Evolutionary conservation across 1,139 yeast genomes (phyloP).

Genomic region (Lodderomyces pseudojiufengensis): DNA sequence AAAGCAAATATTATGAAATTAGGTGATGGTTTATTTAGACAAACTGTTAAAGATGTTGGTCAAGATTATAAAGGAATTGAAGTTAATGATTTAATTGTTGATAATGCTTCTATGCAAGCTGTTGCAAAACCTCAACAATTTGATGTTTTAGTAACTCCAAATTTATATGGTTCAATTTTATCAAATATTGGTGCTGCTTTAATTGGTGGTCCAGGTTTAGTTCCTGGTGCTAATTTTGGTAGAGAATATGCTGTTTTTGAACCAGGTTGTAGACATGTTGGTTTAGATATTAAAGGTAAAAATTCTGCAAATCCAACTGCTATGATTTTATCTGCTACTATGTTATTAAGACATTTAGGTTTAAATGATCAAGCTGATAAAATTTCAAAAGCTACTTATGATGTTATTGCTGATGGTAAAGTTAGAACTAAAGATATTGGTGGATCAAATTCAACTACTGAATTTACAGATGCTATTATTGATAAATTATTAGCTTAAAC

Average conservation of each 20-base stretch:
- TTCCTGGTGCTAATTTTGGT: slow-evolving; percentile 98
- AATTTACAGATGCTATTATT: slow-evolving; percentile 85
- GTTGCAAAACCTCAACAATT: slow-evolving; percentile 97
- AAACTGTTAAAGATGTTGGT: slow-evolving; percentile 88
- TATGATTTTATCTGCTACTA: slow-evolving; percentile 84
- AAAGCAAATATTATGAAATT: slow-evolving; percentile 99
- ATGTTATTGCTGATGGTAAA: slow-evolving; percentile 84
- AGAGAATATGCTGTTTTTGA: slow-evolving; percentile 97
- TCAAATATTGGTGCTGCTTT: slow-evolving; percentile 98
- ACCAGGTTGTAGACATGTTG: slow-evolving; percentile 99
- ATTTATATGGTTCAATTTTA: slow-evolving; percentile 94
- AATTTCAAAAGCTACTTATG: slow-evolving; percentile 84
- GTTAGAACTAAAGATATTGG: slow-evolving; percentile 82
- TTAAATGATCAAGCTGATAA: slow-evolving; percentile 79
- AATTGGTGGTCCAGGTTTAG: slow-evolving; percentile 98
- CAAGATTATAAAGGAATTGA: slow-evolving; percentile 82
- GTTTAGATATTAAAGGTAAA: slow-evolving; percentile 91
- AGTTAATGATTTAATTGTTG: slow-evolving; percentile 92
- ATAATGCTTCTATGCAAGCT: slow-evolving; percentile 99
- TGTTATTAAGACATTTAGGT: slow-evolving; percentile 94
- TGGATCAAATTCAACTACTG: slow-evolving; percentile 84
- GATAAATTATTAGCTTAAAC: slow-evolving; percentile 50
- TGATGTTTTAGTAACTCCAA: slow-evolving; percentile 96
- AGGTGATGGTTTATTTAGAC: slow-evolving; percentile 97
- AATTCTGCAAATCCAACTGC: slow-evolving; percentile 98